Conservation (phyloP, 106 monocot genomes). For the Acanthochlamys bracteata region DNA sequence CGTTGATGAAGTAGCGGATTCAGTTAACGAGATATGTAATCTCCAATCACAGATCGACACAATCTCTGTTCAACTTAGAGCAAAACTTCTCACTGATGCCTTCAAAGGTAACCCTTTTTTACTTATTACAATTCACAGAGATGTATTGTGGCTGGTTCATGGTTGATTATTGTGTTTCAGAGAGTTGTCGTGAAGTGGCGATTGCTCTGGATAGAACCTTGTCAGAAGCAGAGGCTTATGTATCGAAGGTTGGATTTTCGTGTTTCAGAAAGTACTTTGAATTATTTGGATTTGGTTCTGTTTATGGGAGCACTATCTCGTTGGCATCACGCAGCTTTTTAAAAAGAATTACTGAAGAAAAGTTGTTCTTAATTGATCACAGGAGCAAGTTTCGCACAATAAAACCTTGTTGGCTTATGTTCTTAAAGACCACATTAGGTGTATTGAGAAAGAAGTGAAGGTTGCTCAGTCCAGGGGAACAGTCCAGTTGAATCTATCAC, state of each 20-base stretch:
- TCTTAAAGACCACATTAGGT: constrained; percentile 28
- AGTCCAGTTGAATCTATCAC: not conserved
- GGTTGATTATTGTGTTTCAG: constrained; percentile 2
- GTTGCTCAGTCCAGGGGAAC: constrained; percentile 16
- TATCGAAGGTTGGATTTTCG: constrained; percentile 24
- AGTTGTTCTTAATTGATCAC: not conserved
- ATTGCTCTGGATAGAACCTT: constrained; percentile 19
- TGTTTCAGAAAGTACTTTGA: too few species aligned
- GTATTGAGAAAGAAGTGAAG: constrained; percentile 24
- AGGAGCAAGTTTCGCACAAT: constrained; percentile 36
- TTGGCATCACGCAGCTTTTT: not conserved
- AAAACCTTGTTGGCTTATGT: constrained; percentile 18
- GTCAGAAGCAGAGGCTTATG: constrained; percentile 41
- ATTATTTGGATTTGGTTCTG: too few species aligned
- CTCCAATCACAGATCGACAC: constrained; percentile 22
- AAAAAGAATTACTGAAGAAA: not conserved
- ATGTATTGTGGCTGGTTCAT: not conserved
- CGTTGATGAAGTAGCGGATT: constrained; percentile 15
- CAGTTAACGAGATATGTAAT: constrained; percentile 18
- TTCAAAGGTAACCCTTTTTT: too few species aligned
- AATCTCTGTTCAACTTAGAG: too few species aligned
- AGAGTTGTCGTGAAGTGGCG: constrained; percentile 8
- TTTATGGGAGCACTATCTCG: too few species aligned
- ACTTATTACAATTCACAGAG: too few species aligned
- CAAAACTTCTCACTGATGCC: too few species aligned